phyloP scores from a whole-genome alignment of 805 yeast genomes.

The Yarrowia divulgata region DNA sequence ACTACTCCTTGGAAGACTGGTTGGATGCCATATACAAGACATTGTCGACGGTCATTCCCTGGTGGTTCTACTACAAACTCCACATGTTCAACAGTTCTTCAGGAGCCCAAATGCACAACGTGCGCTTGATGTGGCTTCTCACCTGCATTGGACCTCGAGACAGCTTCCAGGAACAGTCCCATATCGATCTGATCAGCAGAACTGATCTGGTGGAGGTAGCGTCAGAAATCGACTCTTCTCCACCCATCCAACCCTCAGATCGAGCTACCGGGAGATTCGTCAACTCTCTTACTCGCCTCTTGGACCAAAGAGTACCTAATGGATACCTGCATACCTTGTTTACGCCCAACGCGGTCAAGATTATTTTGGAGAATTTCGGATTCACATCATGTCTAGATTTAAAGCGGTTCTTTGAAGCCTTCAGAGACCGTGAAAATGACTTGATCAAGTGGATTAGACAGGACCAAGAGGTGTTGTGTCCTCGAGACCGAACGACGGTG shows the following conservation, averaged over 20 bases:
- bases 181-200: neutral
- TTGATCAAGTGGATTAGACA: neutral
- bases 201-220: neutral
- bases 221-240: neutral
- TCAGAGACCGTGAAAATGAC: neutral
- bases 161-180: neutral
- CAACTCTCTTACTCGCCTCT: neutral
- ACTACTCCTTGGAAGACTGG: constrained; percentile 9
- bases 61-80: neutral
- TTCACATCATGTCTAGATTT: neutral
- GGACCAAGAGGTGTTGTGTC: neutral
- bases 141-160: constrained; percentile 6
- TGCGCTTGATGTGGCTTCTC: constrained; percentile 2
- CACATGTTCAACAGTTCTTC: neutral
- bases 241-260: neutral
- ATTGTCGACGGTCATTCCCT: neutral
- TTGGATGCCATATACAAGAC: constrained; percentile 1
- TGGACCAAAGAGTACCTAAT: neutral
- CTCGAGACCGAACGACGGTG: neutral
- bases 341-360: neutral
- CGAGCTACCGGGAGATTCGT: neutral
- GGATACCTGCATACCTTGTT: constrained; percentile 17
- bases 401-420: neutral
- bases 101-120: neutral
- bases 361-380: neutral